These are phyloP conservation scores for Candida ficus DNA, from an alignment of 805 yeast species.

Conservation along the genomic window DNA sequence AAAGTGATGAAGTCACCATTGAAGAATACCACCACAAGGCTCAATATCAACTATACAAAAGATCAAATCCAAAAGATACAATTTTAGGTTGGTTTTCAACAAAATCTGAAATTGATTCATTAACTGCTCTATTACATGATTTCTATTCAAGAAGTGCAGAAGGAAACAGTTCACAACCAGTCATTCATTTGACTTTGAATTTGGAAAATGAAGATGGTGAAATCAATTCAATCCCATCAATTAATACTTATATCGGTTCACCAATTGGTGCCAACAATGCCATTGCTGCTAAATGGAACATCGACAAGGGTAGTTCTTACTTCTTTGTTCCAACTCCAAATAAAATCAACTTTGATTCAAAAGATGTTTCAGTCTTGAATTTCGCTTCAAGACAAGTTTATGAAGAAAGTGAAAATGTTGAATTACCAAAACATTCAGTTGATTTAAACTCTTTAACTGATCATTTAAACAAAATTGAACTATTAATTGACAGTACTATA, in stretches of 20 bases:
- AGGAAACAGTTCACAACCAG: constrained; percentile 70
- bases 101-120: constrained; percentile 53
- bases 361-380: constrained; percentile 57
- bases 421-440: constrained; percentile 29
- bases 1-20: constrained; percentile 69
- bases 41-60: constrained; percentile 65
- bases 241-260: constrained; percentile 71
- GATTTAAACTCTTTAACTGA: constrained; percentile 41
- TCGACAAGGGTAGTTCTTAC: constrained; percentile 40
- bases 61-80: constrained; percentile 70
- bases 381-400: constrained; percentile 37
- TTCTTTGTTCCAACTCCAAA: constrained; percentile 76
- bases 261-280: constrained; percentile 55
- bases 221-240: constrained; percentile 44
- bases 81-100: constrained; percentile 86
- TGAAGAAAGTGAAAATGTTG: constrained; percentile 21
- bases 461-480: constrained; percentile 41
- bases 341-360: constrained; percentile 48
- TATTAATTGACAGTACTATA: constrained; percentile 45
- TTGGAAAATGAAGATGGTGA: constrained; percentile 36
- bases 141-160: constrained; percentile 66
- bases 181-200: constrained; percentile 72
- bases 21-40: constrained; percentile 72
- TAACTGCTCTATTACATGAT: constrained; percentile 76
- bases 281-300: constrained; percentile 31